These are phyloP conservation scores for Metschnikowia orientalis DNA, from an alignment of 805 yeast species.

Conservation along the genomic window DNA sequence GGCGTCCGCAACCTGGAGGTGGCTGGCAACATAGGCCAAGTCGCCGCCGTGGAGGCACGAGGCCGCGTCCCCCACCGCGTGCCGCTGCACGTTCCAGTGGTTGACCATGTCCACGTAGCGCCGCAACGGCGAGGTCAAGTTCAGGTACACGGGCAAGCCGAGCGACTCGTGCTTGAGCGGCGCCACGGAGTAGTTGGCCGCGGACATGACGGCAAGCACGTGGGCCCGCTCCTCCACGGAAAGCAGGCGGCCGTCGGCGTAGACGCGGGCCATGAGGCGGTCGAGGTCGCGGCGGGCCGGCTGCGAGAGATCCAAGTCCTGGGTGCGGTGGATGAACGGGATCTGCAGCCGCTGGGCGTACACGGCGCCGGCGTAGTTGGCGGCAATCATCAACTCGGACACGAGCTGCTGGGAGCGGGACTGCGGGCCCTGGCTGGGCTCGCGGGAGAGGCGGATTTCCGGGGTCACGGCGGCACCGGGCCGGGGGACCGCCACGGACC, in stretches of 20 bases:
- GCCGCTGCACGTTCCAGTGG: conserved; percentile 60
- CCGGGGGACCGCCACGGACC: conserved; percentile 9
- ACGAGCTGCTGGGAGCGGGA: conserved; percentile 62
- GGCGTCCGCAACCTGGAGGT: conserved; percentile 43
- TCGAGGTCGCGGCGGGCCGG: conserved; percentile 24
- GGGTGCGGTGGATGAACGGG: conserved; percentile 49
- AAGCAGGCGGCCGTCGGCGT: conserved; percentile 18
- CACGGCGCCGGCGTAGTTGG: conserved; percentile 58
- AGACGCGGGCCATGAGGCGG: conserved; percentile 16
- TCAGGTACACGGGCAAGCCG: conserved; percentile 60
- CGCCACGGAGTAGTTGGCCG: conserved; percentile 46
- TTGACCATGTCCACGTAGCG: conserved; percentile 41
- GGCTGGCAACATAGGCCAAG: conserved; percentile 35
- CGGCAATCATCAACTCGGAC: conserved; percentile 78
- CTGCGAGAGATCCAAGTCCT: conserved; percentile 25
- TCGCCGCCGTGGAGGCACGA: conserved; percentile 13
- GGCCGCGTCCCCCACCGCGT: conserved; percentile 1
- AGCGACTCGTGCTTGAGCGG: conserved; percentile 56
- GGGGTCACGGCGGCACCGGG: conserved; percentile 5
- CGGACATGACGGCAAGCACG: conserved; percentile 43
- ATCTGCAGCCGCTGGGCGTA: conserved; percentile 41
- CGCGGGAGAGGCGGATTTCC: conserved; percentile 11
- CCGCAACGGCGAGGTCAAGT: conserved; percentile 56
- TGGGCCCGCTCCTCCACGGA: conserved; percentile 39
- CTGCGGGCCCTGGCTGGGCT: conserved; percentile 16